These are phyloP conservation scores for Malus asiatica DNA, from an alignment of 306 rosid genomes.

Conservation along the genomic window DNA sequence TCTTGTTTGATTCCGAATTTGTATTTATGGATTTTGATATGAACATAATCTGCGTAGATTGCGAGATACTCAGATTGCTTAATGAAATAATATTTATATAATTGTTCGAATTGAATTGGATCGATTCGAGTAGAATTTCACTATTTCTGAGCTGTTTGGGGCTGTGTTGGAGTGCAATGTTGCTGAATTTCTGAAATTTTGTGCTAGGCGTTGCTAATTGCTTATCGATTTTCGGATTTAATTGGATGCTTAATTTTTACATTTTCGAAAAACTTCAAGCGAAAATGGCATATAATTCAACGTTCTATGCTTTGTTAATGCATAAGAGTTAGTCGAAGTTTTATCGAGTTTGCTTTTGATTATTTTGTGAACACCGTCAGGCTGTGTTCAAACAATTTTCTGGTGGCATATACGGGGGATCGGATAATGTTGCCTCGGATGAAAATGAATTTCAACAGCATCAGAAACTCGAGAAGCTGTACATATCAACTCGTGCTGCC, in stretches of 20 bases:
- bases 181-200: background rate
- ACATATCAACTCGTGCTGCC: too few species aligned
- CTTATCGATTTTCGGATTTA: background rate
- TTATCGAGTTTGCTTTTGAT: too few species aligned
- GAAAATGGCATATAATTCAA: background rate
- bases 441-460: too few species aligned
- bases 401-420: conserved; percentile 77
- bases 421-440: conserved; percentile 48
- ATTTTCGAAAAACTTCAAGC: background rate
- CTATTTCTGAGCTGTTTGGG: background rate
- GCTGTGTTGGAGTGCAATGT: background rate
- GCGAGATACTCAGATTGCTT: background rate
- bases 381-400: conserved; percentile 83
- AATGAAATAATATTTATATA: background rate
- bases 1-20: background rate
- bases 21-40: background rate
- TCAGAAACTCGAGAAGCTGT: too few species aligned
- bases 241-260: too few species aligned
- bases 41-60: background rate
- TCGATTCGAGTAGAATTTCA: background rate
- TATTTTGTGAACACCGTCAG: conserved; percentile 11
- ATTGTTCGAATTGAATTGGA: background rate
- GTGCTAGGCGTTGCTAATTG: background rate
- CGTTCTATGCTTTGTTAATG: background rate
- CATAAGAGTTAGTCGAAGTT: background rate